Conservation (phyloP, 257 asterid species). For the Solanum lycopersicoides region DNA sequence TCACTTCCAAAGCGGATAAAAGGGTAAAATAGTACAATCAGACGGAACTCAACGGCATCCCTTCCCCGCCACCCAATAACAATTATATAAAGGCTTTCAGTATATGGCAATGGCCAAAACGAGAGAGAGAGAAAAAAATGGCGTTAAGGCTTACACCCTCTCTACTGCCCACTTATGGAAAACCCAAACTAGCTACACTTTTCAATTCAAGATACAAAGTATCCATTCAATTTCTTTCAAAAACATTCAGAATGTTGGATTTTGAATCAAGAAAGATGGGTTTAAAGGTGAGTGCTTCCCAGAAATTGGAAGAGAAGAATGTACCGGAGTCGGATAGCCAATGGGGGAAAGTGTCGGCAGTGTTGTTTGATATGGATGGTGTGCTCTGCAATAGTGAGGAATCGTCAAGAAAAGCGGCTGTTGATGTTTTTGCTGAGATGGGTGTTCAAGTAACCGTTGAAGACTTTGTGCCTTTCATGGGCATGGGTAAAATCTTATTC, state of each 20-base stretch:
- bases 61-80: conserved; percentile 5
- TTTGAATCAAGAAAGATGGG: conserved; percentile 12
- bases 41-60: not conserved
- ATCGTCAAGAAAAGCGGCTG: conserved; percentile 83
- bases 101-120: not conserved
- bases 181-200: conserved; percentile 25
- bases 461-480: conserved; percentile 92
- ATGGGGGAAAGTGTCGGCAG: conserved; percentile 94
- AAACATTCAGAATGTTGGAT: not conserved
- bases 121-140: conserved; percentile 15
- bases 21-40: not conserved
- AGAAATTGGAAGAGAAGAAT: conserved; percentile 53
- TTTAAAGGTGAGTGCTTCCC: conserved; percentile 35
- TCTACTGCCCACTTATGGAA: conserved; percentile 24
- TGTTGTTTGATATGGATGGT: conserved; percentile 96
- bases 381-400: conserved; percentile 94
- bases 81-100: not conserved
- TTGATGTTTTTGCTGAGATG: conserved; percentile 87
- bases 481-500: conserved; percentile 53
- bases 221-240: conserved; percentile 18
- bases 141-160: conserved; percentile 38
- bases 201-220: conserved; percentile 21
- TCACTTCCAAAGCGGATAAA: not conserved
- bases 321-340: conserved; percentile 9
- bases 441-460: conserved; percentile 75